Evolutionary conservation across 495 filamentous ascomycete genomes (phyloP).

Genomic region (Daldinia decipiens): DNA sequence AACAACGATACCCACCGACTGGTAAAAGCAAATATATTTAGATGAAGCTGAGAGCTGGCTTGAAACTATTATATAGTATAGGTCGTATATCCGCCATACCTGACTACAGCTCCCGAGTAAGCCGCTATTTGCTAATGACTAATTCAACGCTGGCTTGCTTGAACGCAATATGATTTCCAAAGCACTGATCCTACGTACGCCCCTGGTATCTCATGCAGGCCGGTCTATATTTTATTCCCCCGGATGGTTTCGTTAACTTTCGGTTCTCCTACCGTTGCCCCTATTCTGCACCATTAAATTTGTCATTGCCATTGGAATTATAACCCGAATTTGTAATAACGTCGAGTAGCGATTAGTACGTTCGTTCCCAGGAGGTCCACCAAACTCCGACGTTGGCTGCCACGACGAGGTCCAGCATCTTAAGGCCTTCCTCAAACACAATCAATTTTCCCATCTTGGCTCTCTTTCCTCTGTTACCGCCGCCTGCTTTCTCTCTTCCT

Average conservation of each 20-base stretch:
- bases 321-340: background rate
- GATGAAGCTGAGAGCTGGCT: background rate
- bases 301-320: background rate
- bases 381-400: slow-evolving; percentile 91
- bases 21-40: background rate
- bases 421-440: slow-evolving; percentile 87
- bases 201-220: slow-evolving; percentile 42
- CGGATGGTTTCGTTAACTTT: background rate
- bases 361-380: slow-evolving; percentile 87
- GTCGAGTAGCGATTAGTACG: slow-evolving; percentile 32
- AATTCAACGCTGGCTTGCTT: slow-evolving; percentile 8
- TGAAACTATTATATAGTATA: background rate
- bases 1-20: background rate
- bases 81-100: background rate
- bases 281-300: background rate
- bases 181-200: slow-evolving; percentile 21
- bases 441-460: slow-evolving; percentile 95
- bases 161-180: slow-evolving; percentile 12
- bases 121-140: background rate
- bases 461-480: slow-evolving; percentile 82
- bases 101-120: background rate
- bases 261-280: background rate
- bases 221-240: slow-evolving; percentile 20
- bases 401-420: slow-evolving; percentile 94
- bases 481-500: slow-evolving; percentile 80